These are phyloP conservation scores for Cymodocea nodosa DNA, from an alignment of 116 monocot genomes.

Conservation along the genomic window DNA sequence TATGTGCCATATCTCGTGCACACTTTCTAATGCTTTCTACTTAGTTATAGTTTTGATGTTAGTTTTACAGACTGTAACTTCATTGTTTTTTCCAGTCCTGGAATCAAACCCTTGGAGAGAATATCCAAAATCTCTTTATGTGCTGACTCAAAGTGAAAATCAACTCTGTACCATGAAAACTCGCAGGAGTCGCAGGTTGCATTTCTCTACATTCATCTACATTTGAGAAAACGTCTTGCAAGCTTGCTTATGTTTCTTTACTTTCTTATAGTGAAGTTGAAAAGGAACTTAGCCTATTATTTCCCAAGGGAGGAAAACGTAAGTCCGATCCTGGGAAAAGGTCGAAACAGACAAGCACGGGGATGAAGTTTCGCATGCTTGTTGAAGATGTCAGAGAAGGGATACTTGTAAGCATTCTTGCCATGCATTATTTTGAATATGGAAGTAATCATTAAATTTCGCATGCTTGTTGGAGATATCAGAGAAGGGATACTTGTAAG, in stretches of 20 bases:
- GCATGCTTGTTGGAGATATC: conserved; percentile 26
- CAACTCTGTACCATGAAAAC: conserved; percentile 98
- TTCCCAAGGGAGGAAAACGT: conserved; percentile 48
- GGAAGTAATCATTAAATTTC: neutral
- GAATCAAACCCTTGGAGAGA: conserved; percentile 96
- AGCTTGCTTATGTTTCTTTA: neutral
- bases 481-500: conserved; percentile 97
- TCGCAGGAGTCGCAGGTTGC: conserved; percentile 65
- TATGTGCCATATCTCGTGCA: too few relatives aligned
- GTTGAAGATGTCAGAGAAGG: conserved; percentile 98
- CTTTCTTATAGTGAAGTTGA: conserved; percentile 70
- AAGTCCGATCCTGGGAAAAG: conserved; percentile 32
- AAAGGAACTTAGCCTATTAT: conserved; percentile 74
- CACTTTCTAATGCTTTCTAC: neutral
- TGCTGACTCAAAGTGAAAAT: conserved; percentile 76
- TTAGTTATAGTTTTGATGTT: neutral
- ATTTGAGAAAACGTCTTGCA: neutral
- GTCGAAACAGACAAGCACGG: conserved; percentile 28
- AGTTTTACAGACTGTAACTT: neutral
- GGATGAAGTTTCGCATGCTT: conserved; percentile 71
- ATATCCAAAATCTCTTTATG: conserved; percentile 82
- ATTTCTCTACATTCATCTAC: neutral
- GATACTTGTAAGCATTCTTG: conserved; percentile 68
- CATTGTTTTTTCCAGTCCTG: conserved; percentile 38
- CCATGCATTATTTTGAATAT: neutral